Base-by-base conservation (phyloP, 2,329 filamentous ascomycete genomes). In the Cladophialophora exuberans region DNA sequence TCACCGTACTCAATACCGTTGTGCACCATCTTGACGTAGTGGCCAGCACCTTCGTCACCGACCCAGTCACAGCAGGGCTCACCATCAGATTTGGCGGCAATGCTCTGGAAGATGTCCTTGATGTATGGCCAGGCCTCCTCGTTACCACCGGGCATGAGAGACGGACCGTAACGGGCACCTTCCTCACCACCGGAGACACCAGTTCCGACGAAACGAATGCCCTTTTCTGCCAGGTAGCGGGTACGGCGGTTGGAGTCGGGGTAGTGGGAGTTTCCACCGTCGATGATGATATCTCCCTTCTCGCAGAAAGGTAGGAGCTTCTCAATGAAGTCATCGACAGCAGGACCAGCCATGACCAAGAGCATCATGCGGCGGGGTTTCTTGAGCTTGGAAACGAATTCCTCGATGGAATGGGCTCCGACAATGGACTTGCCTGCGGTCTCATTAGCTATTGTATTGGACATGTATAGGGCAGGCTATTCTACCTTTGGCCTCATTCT, bases 21-120 rank as follows among this genome's bases (percentile, higher is more conserved):
- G 88, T 99, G 94, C 63, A 99, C 94, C 94, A 99, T 99, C 89
- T 99, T 99, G 83, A 99, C 93, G 83, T 97, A 99, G 87, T 99
- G 94, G 69, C 94, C 94, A 79, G 94, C 90, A 85, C 94, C 94
- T 78, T 97, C 91, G 79, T 97, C 94, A 81, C 94, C 94, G 69
- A 99, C 94, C 94, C 94, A 99, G 79, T 99, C 94, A 74, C 94
- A 99, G 86, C 94, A 99, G 65, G 94, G 80, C 84, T 99, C 94
- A 70, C 87, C 87, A 71, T 97, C 93, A 76, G 89, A 95, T 86
- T 99, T 97, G 76, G 94, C 94, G 63, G 94, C 84, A 73, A 99
- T 96, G 81, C 85, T 85, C 82, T 99, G 94, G 84, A 99, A 96
- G 72, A 99, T 89, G 70, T 97, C 92, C 86, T 99, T 97, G 82